These are phyloP conservation scores for Pyrus bretschneideri DNA, from an alignment of 306 rosid genomes.

Conservation along the genomic window DNA sequence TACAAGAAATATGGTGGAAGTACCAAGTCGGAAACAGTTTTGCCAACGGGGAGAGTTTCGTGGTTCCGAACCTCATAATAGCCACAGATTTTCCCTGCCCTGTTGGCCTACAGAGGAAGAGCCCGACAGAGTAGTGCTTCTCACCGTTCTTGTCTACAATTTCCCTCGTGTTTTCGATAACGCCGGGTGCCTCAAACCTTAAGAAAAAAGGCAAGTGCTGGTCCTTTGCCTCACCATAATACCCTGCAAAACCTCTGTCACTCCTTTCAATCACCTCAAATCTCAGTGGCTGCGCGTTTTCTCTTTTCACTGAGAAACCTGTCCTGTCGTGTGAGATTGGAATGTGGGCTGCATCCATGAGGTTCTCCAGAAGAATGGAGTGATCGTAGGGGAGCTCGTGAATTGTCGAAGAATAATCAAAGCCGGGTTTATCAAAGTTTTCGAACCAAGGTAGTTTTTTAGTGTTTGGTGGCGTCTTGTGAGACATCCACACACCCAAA, in stretches of 20 bases:
- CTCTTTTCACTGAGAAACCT: slow-evolving; percentile 72
- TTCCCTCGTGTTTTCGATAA: slow-evolving; percentile 73
- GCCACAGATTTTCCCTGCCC: slow-evolving; percentile 95
- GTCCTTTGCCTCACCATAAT: too few species aligned
- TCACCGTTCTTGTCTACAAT: slow-evolving; percentile 44
- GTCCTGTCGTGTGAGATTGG: slow-evolving; percentile 97
- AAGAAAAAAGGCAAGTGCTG: too few species aligned
- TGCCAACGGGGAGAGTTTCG: slow-evolving; percentile 39
- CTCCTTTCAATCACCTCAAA: slow-evolving; percentile 59
- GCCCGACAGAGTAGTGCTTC: slow-evolving; percentile 56
- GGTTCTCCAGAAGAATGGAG: slow-evolving; percentile 86
- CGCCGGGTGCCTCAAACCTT: slow-evolving; percentile 87
- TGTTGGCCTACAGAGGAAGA: slow-evolving; percentile 84
- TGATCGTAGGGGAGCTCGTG: slow-evolving; percentile 99
- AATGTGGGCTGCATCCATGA: slow-evolving; percentile 93
- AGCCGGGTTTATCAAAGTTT: slow-evolving; percentile 82
- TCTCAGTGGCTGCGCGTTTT: slow-evolving; percentile 58
- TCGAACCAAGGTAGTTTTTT: slow-evolving; percentile 79
- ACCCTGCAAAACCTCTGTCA: too few species aligned
- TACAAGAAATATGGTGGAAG: slow-evolving; percentile 84
- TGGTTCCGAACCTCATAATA: slow-evolving; percentile 79
- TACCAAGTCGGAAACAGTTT: slow-evolving; percentile 80
- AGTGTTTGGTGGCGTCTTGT: slow-evolving; percentile 47
- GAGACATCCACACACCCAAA: slow-evolving; percentile 99
- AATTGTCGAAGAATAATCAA: slow-evolving; percentile 62